Evolutionary conservation across 164 flowering plant species (phyloP).

Genomic region (Santalum album): DNA sequence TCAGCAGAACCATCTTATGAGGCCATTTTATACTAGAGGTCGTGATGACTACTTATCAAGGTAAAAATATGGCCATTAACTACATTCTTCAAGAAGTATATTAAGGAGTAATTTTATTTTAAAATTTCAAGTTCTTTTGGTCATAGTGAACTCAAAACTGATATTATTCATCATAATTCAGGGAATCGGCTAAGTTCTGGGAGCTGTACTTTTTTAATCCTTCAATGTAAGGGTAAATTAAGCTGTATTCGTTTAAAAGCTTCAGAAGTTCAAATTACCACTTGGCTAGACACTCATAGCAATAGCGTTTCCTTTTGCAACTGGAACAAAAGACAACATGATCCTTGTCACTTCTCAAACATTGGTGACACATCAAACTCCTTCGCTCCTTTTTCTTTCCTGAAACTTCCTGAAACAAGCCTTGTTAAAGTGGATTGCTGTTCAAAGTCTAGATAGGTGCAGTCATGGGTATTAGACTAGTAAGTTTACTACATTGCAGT

Average conservation of each 20-base stretch:
- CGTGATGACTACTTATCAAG: not conserved
- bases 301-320: slow-evolving; percentile 52
- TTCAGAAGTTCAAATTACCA: slow-evolving; percentile 34
- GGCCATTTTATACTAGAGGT: not conserved
- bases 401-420: slow-evolving; percentile 18
- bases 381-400: slow-evolving; percentile 14
- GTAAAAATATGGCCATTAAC: not conserved
- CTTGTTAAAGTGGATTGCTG: slow-evolving; percentile 6
- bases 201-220: too few species aligned
- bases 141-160: not conserved
- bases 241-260: not conserved
- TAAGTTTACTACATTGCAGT: too few species aligned
- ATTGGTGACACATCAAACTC: slow-evolving; percentile 56
- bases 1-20: not conserved
- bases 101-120: not conserved
- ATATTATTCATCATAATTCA: too few species aligned
- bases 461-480: too few species aligned
- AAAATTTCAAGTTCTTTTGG: not conserved
- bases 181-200: too few species aligned
- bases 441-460: not conserved
- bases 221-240: too few species aligned
- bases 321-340: slow-evolving; percentile 40
- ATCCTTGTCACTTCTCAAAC: slow-evolving; percentile 28
- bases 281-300: slow-evolving; percentile 42
- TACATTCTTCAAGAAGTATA: not conserved